Base-by-base conservation (phyloP, 441 rosid species). In the Pelargonium citronellum region DNA sequence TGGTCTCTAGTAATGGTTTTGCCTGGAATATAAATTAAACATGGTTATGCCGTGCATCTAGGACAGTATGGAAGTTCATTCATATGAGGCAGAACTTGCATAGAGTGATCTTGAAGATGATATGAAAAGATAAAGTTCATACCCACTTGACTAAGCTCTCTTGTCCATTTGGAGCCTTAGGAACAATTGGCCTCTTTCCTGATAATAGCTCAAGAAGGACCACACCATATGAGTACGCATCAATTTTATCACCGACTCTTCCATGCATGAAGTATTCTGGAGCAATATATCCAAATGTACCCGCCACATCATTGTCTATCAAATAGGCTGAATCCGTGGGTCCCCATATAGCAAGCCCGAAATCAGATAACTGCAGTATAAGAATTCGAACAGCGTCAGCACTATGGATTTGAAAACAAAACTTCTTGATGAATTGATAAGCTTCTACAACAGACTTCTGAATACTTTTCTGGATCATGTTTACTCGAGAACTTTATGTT, bases 101-200 rank as follows among this genome's bases (percentile, higher is more conserved):
- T 57, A 51, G 67, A 44, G 58, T 57, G 75, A 66, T 44, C n/a
- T 5, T 53, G 60, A 53, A 53, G 60, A 15, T 13, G 0, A 15
- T 13, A n/a, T 15, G 19, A 0, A 16, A 53, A 53, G 60, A 13
- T 1, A 39, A 53, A 53, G 60, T 53, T 15, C 95, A 79, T 84
- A 93, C 98, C 98, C 98, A 93, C 86, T 91, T 80, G 73, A 91
- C 87, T 60, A 93, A 90, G 84, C 97, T 91, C 84, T 86, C 95
- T 68, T 79, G 87, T 73, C 89, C 94, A 75, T 88, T 88, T 0
- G 87, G 83, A 64, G 72, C 74, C 69, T 85, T 84, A 10, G 71
- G 69, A 73, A 79, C 77, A 58, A 93, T 93, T 7, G 98, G 94
- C 87, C 83, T 88, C 79, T 88, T 88, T 27, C 98, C 95, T 27